Evolutionary conservation across 2,329 filamentous ascomycete genomes (phyloP).

Genomic region (Pyrenophora seminiperda): DNA sequence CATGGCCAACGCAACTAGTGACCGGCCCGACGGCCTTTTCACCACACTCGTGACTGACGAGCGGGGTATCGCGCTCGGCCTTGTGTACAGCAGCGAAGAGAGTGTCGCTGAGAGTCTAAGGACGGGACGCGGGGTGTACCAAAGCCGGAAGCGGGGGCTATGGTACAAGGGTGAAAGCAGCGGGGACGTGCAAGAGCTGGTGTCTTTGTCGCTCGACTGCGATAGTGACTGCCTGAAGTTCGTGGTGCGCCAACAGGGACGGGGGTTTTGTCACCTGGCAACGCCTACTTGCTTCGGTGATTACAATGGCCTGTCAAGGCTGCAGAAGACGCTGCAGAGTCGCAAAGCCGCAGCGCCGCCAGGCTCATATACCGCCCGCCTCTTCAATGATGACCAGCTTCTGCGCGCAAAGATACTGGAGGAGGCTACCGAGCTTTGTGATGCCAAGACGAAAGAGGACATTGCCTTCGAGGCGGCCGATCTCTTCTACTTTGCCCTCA

Average conservation of each 20-base stretch:
- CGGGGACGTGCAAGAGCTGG: constrained; percentile 87
- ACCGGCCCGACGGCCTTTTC: constrained; percentile 81
- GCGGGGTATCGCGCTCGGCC: constrained; percentile 77
- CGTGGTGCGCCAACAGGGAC: constrained; percentile 84
- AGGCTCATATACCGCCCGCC: constrained; percentile 89
- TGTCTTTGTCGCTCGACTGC: constrained; percentile 86
- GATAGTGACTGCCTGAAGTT: constrained; percentile 93
- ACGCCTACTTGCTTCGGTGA: constrained; percentile 92
- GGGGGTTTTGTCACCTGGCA: constrained; percentile 90
- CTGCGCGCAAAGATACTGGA: constrained; percentile 97
- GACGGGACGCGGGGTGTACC: constrained; percentile 85
- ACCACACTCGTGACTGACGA: constrained; percentile 93
- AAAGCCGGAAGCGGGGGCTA: constrained; percentile 90
- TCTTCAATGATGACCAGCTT: constrained; percentile 91
- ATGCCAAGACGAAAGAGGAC: constrained; percentile 79
- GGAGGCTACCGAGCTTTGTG: constrained; percentile 92
- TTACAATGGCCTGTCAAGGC: constrained; percentile 76
- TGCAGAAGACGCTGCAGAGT: constrained; percentile 84
- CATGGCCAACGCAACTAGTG: constrained; percentile 75
- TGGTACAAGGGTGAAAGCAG: constrained; percentile 98
- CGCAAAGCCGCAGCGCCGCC: constrained; percentile 82
- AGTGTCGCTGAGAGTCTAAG: constrained; percentile 85
- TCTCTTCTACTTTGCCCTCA: constrained; percentile 91
- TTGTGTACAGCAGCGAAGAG: constrained; percentile 93
- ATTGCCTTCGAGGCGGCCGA: constrained; percentile 95